phyloP scores from a whole-genome alignment of 345 rosid species.

The Hevea brasiliensis region DNA sequence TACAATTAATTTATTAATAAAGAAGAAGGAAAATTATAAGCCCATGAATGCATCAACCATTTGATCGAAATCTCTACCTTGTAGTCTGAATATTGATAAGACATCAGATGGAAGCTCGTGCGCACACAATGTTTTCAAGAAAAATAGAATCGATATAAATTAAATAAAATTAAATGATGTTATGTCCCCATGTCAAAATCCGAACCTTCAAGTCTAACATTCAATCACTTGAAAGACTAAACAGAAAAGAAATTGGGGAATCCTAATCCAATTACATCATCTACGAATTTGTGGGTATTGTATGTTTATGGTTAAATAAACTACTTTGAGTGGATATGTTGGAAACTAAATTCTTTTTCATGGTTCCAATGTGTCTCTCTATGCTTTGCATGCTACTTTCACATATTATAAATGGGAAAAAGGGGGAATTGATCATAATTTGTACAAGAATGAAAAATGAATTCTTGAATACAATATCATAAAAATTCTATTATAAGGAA shows the following conservation, averaged over 20 bases:
- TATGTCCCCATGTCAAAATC: constrained; percentile 25
- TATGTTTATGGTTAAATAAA: constrained; percentile 25
- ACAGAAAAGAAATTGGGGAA: constrained; percentile 7
- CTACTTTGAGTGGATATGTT: constrained; percentile 30
- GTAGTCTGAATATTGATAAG: too few relatives aligned
- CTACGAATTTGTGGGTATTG: constrained; percentile 26
- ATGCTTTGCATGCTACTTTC: not conserved
- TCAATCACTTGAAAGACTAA: constrained; percentile 30
- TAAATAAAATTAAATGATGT: not conserved
- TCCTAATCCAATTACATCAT: constrained; percentile 12
- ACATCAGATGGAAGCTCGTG: not conserved
- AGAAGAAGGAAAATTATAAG: too few relatives aligned
- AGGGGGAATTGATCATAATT: too few relatives aligned
- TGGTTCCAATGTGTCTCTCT: too few relatives aligned
- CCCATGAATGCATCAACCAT: too few relatives aligned
- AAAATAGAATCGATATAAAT: too few relatives aligned
- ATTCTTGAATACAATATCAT: not conserved
- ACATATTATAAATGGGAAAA: not conserved
- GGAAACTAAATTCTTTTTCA: constrained; percentile 34
- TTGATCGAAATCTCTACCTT: too few relatives aligned
- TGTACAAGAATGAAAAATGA: not conserved
- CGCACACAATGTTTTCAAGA: too few relatives aligned
- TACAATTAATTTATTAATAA: too few relatives aligned
- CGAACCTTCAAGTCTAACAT: constrained; percentile 12
- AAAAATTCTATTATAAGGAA: not conserved